A percentile compares a stretch with the other conserved stretches of the same genome.
Evolutionary conservation across 1,139 yeast species (phyloP).

Genomic region (Geotrichum europaeum): DNA sequence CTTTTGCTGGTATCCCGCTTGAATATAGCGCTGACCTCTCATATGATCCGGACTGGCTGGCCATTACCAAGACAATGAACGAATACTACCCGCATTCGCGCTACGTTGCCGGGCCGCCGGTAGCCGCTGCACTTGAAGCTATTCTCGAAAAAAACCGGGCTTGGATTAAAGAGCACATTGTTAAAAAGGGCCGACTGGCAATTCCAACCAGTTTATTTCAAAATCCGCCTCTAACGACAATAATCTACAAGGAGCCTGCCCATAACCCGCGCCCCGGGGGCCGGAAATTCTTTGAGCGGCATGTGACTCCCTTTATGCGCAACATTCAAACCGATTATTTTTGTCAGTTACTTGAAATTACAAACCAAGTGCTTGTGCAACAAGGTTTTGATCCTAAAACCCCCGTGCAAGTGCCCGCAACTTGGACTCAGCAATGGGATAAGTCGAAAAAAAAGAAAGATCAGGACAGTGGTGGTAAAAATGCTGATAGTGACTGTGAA

Average conservation of each 20-base stretch:
- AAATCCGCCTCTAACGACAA: conserved; percentile 13
- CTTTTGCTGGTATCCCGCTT: background rate
- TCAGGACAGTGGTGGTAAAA: background rate
- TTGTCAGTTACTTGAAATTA: conserved; percentile 20
- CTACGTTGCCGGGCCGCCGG: background rate
- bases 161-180: conserved; percentile 33
- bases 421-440: background rate
- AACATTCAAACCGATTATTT: conserved; percentile 29
- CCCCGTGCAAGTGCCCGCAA: background rate
- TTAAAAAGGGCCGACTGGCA: conserved; percentile 20
- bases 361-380: conserved; percentile 14
- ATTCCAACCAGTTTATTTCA: conserved; percentile 23
- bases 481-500: background rate
- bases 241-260: background rate
- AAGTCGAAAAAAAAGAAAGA: background rate
- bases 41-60: conserved; percentile 39
- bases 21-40: conserved; percentile 17
- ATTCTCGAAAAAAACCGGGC: conserved; percentile 21
- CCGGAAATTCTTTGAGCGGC: background rate
- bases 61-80: conserved; percentile 31
- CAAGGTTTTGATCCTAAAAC: conserved; percentile 2
- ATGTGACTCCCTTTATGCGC: conserved; percentile 1
- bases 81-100: conserved; percentile 20
- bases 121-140: background rate
- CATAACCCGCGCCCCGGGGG: background rate